Evolutionary conservation across 768 basidiomycete species (phyloP).

Genomic region (Lentinula raphanica): DNA sequence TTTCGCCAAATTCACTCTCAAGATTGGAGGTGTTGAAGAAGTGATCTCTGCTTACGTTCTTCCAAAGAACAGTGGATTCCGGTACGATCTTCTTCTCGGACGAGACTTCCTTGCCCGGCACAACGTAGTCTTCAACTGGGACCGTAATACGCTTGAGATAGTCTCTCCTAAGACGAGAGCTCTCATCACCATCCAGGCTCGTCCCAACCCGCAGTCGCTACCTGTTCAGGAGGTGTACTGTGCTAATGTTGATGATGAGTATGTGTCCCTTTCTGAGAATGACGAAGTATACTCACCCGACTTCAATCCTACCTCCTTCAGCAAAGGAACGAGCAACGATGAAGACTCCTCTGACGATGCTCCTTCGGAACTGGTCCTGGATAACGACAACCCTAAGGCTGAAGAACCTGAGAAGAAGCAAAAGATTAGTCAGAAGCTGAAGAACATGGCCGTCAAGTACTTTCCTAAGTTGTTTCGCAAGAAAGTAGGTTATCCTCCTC

Average conservation of each 20-base stretch:
- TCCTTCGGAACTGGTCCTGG: too few species aligned
- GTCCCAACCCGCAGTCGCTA: background rate
- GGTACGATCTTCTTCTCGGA: constrained; percentile 10
- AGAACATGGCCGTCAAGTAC: background rate
- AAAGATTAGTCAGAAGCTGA: background rate
- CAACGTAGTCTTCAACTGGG: constrained; percentile 7
- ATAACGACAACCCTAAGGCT: too few species aligned
- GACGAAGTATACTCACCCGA: too few species aligned
- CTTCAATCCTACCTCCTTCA: too few species aligned
- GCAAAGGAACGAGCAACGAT: too few species aligned
- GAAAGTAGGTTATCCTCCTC: background rate
- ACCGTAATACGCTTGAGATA: constrained; percentile 4
- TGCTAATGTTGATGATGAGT: background rate
- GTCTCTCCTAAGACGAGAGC: constrained; percentile 8
- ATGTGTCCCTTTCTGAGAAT: too few species aligned
- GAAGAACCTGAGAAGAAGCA: too few species aligned
- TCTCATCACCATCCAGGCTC: background rate
- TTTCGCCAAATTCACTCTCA: constrained; percentile 8
- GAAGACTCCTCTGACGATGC: too few species aligned
- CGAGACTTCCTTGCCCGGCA: constrained; percentile 1
- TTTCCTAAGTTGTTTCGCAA: background rate
- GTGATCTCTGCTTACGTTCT: constrained; percentile 6
- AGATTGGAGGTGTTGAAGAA: constrained; percentile 10
- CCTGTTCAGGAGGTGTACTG: background rate
- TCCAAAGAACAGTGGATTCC: constrained; percentile 3